Evolutionary conservation across 352 stramenopile species (phyloP), one percentile per base, ranked within the genome.

Genomic region (Globisporangium camurandrum): DNA sequence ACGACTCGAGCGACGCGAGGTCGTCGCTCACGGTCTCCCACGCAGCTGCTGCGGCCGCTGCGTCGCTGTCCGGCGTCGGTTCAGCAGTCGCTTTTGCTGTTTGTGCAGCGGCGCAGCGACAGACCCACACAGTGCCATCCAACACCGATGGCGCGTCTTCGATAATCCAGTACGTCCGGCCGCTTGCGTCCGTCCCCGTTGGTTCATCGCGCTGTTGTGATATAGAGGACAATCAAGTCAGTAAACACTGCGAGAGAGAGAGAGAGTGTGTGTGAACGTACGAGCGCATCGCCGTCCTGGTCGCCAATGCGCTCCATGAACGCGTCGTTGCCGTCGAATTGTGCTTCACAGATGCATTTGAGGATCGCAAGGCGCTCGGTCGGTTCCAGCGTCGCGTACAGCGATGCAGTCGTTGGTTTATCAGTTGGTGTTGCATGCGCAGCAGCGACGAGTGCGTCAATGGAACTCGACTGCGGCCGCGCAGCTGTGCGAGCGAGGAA

Each of bases 1-100:
- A 63, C 50, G 58, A 73, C 44, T 81, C 58, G 20, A 83, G 56
- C 22, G 71, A 75, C 27, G 67, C 56, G 24, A 86, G 52, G 41
- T 81, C 60, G 50, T 84, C 71, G 27, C 64, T 66, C 8, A 89
- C 69, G 0, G 75, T 86, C 56, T 87, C 71, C 75, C 77, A 89
- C 4, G 9, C n/a, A 1, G 23, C 22, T 10, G 24, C 22, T 7
- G 23, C 26, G 16, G 36, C 22, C 11, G 47, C 17, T 8, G 7
- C 44, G 2, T 74, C 57, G 2, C 57, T 61, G 12, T 64, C 61
- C n/a, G n/a, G n/a, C n/a, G n/a, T n/a, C n/a, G n/a, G n/a, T n/a
- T n/a, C n/a, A n/a, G n/a, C n/a, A n/a, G n/a, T n/a, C 31, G 66
- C 64, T 28, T 61, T 38, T 23, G 55, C 58, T 0, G 24, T 11